Evolutionary conservation across 1,284 basidiomycete genomes (phyloP), one percentile per base, ranked within the genome.

Genomic region (Paramarasmius palmivorus): DNA sequence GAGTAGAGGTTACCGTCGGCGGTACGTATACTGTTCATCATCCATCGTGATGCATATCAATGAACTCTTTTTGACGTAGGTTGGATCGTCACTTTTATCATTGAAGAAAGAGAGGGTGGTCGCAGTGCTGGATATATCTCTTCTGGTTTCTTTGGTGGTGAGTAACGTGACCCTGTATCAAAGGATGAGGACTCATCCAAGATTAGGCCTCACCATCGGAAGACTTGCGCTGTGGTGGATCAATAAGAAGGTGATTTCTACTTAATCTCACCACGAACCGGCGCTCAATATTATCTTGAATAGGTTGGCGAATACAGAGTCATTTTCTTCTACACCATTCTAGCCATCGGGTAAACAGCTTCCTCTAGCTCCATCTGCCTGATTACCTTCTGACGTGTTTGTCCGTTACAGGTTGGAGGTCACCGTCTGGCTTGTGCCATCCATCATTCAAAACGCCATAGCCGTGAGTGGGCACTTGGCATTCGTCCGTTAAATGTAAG

Each of bases 371-470:
- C 3, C 22, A 14, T 36, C 19, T n/a, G 12, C 37, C 20, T 34
- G n/a, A 10, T 32, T 22, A 10, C 34, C 25, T 32, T 35, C 41
- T 32, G 29, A 32, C 12, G 23, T 38, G n/a, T 29, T 34, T 25
- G 20, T 42, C 53, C 48, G 50, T 37, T 26, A 1, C 47, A 78
- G 73, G n/a, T 65, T 81, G n/a, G 78, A 83, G 55, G 61, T 84
- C 40, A 64, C 81, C 36, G 65, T 84, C 35, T 84, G 82, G 82
- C 63, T 79, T 12, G 75, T 80, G 4, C 79, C 78, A 0, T 75
- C 72, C 2, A 65, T 84, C 36, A 66, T 82, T n/a, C 75, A 75
- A 35, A 72, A 69, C 38, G 82, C 79, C 1, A 68, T 83, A 3
- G 72, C 77, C 2, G 73, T 32, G 12, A 32, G 29, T 32, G 6